These are phyloP conservation scores for Talaromyces stipitatus DNA, from an alignment of 495 filamentous ascomycete genomes.

Conservation along the genomic window DNA sequence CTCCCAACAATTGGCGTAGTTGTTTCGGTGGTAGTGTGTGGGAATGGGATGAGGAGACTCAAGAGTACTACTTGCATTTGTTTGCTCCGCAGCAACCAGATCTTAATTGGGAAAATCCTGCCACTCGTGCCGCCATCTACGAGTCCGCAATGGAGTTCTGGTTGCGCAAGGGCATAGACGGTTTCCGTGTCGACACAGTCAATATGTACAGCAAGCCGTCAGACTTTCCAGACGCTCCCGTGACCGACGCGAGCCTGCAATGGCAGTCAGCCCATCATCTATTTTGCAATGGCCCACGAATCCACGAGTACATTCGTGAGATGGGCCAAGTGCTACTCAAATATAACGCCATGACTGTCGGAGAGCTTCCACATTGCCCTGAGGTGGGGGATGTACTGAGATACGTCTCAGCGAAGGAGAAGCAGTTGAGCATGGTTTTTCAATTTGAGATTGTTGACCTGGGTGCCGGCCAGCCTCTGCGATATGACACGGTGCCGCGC, in stretches of 20 bases:
- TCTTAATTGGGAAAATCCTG: constrained; percentile 48
- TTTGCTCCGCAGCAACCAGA: constrained; percentile 46
- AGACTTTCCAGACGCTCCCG: constrained; percentile 33
- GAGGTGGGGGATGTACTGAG: constrained; percentile 34
- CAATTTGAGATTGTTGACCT: constrained; percentile 45
- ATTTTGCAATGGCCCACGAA: constrained; percentile 51
- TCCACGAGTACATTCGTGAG: constrained; percentile 46
- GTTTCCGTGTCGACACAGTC: constrained; percentile 51
- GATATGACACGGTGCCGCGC: constrained; percentile 29
- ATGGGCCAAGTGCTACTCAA: constrained; percentile 36
- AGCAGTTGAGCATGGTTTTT: constrained; percentile 49
- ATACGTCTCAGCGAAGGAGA: constrained; percentile 35
- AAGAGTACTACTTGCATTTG: constrained; percentile 48
- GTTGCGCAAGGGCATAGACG: constrained; percentile 43
- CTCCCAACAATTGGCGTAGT: constrained; percentile 52
- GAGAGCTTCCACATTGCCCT: constrained; percentile 40
- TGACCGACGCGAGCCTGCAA: constrained; percentile 25
- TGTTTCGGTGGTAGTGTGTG: constrained; percentile 48
- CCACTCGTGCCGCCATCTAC: constrained; percentile 40
- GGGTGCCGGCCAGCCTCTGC: constrained; percentile 28
- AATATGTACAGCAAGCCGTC: constrained; percentile 46
- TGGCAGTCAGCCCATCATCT: constrained; percentile 37
- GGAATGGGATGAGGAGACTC: constrained; percentile 43
- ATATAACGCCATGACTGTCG: constrained; percentile 43
- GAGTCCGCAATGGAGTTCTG: constrained; percentile 44